A percentile compares a stretch with the other conserved stretches of the same genome.
phyloP scores from a whole-genome alignment of 192 early-diverging fungal species.

The Coemansia nantahalensis region DNA sequence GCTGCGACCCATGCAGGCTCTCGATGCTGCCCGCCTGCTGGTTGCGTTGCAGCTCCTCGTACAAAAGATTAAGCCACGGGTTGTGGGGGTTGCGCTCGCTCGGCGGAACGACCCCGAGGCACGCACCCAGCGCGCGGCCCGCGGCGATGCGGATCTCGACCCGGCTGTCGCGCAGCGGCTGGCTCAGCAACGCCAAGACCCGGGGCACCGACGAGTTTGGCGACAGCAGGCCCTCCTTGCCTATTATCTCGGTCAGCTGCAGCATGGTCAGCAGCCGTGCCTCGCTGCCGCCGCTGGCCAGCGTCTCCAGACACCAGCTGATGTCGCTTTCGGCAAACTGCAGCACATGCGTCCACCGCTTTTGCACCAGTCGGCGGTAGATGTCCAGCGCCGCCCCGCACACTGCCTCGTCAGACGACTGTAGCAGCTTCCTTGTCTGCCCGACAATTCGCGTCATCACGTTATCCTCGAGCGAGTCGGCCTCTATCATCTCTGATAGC shows the following conservation, averaged over 20 bases:
- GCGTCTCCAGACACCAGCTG: slow-evolving; percentile 39
- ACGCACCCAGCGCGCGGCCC: slow-evolving; percentile 77
- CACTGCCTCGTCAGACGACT: slow-evolving; percentile 13
- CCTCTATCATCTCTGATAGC: slow-evolving; percentile 25
- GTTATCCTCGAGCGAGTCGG: slow-evolving; percentile 33
- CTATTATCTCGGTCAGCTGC: slow-evolving; percentile 25
- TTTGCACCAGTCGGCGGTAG: slow-evolving; percentile 19
- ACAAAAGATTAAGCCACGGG: slow-evolving; percentile 76
- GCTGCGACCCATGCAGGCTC: slow-evolving; percentile 79
- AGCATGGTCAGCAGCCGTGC: slow-evolving; percentile 33
- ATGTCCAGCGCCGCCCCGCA: slow-evolving; percentile 22
- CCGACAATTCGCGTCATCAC: slow-evolving; percentile 22
- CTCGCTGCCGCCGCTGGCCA: slow-evolving; percentile 30
- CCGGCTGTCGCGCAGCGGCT: slow-evolving; percentile 74
- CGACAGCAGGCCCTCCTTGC: slow-evolving; percentile 58
- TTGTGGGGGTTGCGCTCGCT: slow-evolving; percentile 67
- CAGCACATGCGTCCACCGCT: slow-evolving; percentile 27
- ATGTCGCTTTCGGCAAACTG: slow-evolving; percentile 20
- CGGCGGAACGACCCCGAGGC: slow-evolving; percentile 75
- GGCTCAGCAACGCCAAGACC: slow-evolving; percentile 87
- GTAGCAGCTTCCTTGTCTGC: slow-evolving; percentile 23
- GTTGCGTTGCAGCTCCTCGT: slow-evolving; percentile 77
- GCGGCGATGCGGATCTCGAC: slow-evolving; percentile 66
- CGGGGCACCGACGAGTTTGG: slow-evolving; percentile 62
- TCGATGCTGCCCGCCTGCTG: slow-evolving; percentile 71